Evolutionary conservation across 31 red algal genomes (phyloP), one percentile per base, ranked within the genome.

Genomic region (Asparagopsis taxiformis): DNA sequence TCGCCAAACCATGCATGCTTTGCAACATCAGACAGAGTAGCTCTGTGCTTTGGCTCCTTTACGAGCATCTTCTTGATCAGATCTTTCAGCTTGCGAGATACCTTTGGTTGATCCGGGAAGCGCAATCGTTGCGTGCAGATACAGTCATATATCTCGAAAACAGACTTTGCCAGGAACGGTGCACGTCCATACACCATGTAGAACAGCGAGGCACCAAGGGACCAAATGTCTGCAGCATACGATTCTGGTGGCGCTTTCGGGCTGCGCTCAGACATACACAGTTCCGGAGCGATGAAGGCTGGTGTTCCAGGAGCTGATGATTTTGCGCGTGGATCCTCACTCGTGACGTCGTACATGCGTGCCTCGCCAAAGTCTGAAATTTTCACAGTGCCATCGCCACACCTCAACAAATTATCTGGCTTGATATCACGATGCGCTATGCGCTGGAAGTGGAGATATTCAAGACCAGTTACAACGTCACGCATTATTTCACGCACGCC

Each of bases 391-490:
- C 87, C 90, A 84, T 98, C 82, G 36, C 88, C 91, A 23, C 64
- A 57, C 3, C 83, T 56, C 63, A 94, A 65, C 58, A 98, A 43
- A 62, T 98, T 98, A 62, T 94, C 95, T 21, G 95, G 95, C 72
- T 98, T 98, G 51, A 98, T 88, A 68, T 94, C 95, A 23, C 88
- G 64, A 66, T 98, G 95, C 55, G 80, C 90, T 56, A 98, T 94
- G n/a, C 80, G 31, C 35, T 94, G 68, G 22, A 75, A 41, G 75
- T 98, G 95, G 59, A 98, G 35, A 67, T 90, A 94, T 68, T 87
- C 87, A 10, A 98, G 55, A 11, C 91, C 95, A 0, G 61, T 31
- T 16, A 93, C 72, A 4, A 94, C 91, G 57, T 98, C 81, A 21
- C 75, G 72, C 55, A 98, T 79, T 30, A 84, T 72, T 56, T 83